Evolutionary conservation across 805 yeast species (phyloP), one percentile per base, ranked within the genome.

Genomic region (Wickerhamomyces chaumierensis): DNA sequence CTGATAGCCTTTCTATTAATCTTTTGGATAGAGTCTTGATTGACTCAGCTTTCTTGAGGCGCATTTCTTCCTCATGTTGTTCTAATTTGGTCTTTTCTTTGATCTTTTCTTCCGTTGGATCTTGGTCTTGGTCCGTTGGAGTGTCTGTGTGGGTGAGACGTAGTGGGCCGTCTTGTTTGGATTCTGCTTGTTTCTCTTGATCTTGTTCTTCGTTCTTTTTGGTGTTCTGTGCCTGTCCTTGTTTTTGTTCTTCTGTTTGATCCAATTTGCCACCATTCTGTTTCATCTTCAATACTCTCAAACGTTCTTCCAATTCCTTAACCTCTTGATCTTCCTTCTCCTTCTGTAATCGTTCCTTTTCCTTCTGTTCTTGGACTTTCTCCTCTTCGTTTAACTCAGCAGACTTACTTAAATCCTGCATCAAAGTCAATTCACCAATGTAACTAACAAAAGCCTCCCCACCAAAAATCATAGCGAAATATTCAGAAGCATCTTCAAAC

Each of bases 401-500:
- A 5, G 75, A 69, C 48, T 77, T 71, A 9, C 71, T 56, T 41
- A 81, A 50, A 43, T 81, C 82, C 41, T 75, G 76, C 51, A 83
- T 60, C 67, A 81, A 65, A 3, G 84, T 69, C 45, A 79, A 65
- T 48, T 83, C 88, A 5, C 92, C 94, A 44, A 83, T 78, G 80
- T 86, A 83, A 42, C 75, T 82, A 40, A 71, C 63, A 55, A 83
- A 83, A 1, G 79, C 76, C 42, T 79, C 87, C 39, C 94, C 94
- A 40, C 94, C 94, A 58, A 83, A 92, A 29, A 92, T 83, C 55
- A 70, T 69, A 21, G 81, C 71, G 60, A 92, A 86, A 52, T 85
- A 81, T 55, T 88, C 95, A 38, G 73, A 66, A 0, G 96, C 94
- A 56, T 92, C 97, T 41, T 78, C 84, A 42, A 79, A 82, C 9